Conservation (phyloP, 345 rosid genomes). For the Orychophragmus violaceus region DNA sequence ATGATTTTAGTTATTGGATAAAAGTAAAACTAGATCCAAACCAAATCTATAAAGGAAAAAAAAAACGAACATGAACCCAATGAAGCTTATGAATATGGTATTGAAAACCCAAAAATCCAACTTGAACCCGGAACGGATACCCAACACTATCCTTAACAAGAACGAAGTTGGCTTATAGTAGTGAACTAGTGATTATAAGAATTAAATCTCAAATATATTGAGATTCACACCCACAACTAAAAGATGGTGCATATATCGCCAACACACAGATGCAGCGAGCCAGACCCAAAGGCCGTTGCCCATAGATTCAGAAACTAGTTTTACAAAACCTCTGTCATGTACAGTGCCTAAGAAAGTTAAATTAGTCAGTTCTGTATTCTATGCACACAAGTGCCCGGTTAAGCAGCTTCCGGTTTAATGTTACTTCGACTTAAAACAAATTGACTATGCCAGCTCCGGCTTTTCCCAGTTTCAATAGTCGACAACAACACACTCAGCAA, state of each 20-base stretch:
- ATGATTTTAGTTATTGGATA: no score
- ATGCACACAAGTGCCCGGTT: background rate
- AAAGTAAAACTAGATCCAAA: no score
- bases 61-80: no score
- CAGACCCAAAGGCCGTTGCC: background rate
- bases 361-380: background rate
- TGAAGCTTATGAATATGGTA: background rate
- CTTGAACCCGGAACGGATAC: no score
- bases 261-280: background rate
- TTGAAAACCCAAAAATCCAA: no score
- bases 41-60: no score
- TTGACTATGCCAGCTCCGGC: conserved; percentile 44
- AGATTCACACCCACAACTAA: background rate
- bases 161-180: background rate
- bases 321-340: conserved; percentile 3
- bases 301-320: background rate
- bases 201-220: background rate
- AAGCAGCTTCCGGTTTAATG: conserved; percentile 5
- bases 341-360: background rate
- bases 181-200: background rate
- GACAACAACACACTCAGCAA: conserved; percentile 47
- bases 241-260: background rate
- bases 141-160: no score
- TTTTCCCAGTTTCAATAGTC: conserved; percentile 59
- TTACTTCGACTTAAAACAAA: conserved; percentile 51